These are phyloP conservation scores for Crithidia acanthocephali DNA, from an alignment of 208 protist genomes.

Conservation along the genomic window DNA sequence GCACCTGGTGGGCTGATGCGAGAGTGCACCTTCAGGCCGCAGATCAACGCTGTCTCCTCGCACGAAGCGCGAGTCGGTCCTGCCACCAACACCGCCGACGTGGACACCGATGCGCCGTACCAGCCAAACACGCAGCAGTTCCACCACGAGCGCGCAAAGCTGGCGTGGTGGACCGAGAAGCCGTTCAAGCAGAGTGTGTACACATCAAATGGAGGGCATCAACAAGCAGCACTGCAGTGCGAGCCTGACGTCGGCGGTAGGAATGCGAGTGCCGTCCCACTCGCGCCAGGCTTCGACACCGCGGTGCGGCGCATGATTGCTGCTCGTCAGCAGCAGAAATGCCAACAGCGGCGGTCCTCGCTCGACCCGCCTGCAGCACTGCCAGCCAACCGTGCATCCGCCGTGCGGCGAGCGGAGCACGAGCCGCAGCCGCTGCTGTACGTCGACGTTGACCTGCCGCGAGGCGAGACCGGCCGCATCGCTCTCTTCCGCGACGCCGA, in stretches of 20 bases:
- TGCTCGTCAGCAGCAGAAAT: slow-evolving; percentile 31
- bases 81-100: neutral
- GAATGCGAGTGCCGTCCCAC: neutral
- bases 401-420: neutral
- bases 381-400: slow-evolving; percentile 4
- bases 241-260: neutral
- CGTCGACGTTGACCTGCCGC: slow-evolving; percentile 32
- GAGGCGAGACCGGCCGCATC: slow-evolving; percentile 14
- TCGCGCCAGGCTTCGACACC: slow-evolving; percentile 45
- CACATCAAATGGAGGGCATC: neutral
- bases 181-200: slow-evolving; percentile 12
- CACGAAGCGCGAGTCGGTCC: no score
- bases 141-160: slow-evolving; percentile 27
- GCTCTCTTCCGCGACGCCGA: slow-evolving; percentile 22
- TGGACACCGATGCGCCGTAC: neutral
- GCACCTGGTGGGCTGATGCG: slow-evolving; percentile 44
- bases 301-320: slow-evolving; percentile 58
- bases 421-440: slow-evolving; percentile 21
- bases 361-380: neutral
- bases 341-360: slow-evolving; percentile 5
- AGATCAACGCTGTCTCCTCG: slow-evolving; percentile 37
- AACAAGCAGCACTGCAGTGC: neutral
- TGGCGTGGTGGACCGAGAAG: slow-evolving; percentile 25
- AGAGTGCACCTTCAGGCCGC: slow-evolving; percentile 62
- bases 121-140: slow-evolving; percentile 23